Base-by-base conservation (phyloP, 345 rosid species). In the Orychophragmus violaceus region DNA sequence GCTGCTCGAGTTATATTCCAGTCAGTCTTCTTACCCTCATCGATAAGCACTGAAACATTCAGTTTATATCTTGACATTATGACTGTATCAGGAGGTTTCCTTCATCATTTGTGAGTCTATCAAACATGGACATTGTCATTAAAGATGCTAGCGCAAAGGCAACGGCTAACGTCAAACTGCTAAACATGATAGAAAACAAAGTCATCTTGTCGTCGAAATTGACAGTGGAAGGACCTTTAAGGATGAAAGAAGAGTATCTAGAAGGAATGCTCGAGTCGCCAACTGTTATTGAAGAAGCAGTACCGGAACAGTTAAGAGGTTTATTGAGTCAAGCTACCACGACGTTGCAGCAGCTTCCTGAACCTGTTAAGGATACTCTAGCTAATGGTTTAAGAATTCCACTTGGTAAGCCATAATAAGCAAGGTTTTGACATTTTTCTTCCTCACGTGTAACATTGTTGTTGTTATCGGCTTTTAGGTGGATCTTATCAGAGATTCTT, bases 191-290 rank as follows among this genome's bases (percentile, higher is more conserved):
- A 73, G 96, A 93, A 70, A 85, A 81, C 82, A 90, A 80, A 74
- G n/a, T 88, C 69, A 66, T 76, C 23, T 9, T 93, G 54, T 77
- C 88, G n/a, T 64, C 90, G 70, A 83, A 76, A 69, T 73, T 93
- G 60, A 59, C 87, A 45, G 83, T 93, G 23, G 96, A 93, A 81
- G 98, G 98, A 51, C 97, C 98, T 10, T 81, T 82, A 57, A 82
- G 98, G 68, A 88, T 93, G 91, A 93, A 78, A 73, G 97, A 93
- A 70, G 96, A 86, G 76, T 90, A 86, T 65, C 57, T 85, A 41
- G 98, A 93, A 69, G 97, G 90, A 66, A 52, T 75, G 46, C 25
- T 93, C 5, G 97, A 88, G 71, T 80, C 90, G 23, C 96, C 98
- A 21, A 82, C 79, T 3, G 61, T 93, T 30, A 78, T 93, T 74